Conservation (phyloP, 2,329 filamentous ascomycete genomes). For the Aspergillus awamori region DNA sequence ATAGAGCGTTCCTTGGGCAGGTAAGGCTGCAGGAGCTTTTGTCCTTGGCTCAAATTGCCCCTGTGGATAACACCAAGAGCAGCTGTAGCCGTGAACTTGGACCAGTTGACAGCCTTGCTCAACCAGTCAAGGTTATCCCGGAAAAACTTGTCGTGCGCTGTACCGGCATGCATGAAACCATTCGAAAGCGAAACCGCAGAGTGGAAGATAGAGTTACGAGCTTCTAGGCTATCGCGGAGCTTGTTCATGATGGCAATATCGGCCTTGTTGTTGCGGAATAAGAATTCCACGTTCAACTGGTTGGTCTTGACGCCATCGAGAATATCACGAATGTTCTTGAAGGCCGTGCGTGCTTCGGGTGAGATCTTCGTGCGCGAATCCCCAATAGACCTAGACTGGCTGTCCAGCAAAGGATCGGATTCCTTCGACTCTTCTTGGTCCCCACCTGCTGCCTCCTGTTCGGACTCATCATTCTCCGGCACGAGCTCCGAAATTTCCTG, state of each 20-base stretch:
- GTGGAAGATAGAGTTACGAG: constrained; percentile 97
- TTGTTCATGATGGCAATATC: constrained; percentile 94
- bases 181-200: constrained; percentile 97
- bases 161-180: constrained; percentile 98
- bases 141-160: constrained; percentile 98
- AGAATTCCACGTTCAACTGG: constrained; percentile 91
- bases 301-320: constrained; percentile 92
- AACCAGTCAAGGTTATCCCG: constrained; percentile 97
- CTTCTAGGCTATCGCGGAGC: constrained; percentile 91
- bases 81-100: constrained; percentile 96
- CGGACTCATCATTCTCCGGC: constrained; percentile 45
- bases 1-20: constrained; percentile 68
- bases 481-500: constrained; percentile 68
- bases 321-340: constrained; percentile 61
- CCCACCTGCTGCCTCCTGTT: constrained; percentile 51
- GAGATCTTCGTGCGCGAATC: constrained; percentile 47
- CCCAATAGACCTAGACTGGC: constrained; percentile 47
- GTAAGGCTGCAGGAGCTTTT: constrained; percentile 92
- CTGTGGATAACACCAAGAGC: constrained; percentile 95
- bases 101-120: constrained; percentile 98
- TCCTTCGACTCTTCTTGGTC: constrained; percentile 59
- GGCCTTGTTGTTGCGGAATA: constrained; percentile 92
- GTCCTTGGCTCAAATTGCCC: constrained; percentile 89
- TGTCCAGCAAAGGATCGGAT: constrained; percentile 60
- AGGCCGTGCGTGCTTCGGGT: constrained; percentile 57